These are phyloP conservation scores for Pichia phayaonensis DNA, from an alignment of 805 yeast genomes.

Conservation along the genomic window DNA sequence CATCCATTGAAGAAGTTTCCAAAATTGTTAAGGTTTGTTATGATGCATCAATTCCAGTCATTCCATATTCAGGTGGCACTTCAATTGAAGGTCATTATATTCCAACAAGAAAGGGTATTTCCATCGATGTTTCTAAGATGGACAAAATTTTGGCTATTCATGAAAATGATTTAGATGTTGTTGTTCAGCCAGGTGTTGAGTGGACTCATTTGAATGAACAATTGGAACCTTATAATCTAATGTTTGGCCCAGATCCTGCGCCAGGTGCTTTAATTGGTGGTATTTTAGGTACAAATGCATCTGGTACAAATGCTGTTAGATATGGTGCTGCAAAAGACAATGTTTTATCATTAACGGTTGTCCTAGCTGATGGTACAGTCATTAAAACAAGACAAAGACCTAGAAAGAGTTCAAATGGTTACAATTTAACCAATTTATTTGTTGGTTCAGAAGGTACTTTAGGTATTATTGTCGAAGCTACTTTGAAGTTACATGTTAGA, in stretches of 20 bases:
- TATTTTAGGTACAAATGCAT: constrained; percentile 65
- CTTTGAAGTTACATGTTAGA: constrained; percentile 57
- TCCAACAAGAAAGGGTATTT: constrained; percentile 57
- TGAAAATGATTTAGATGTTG: constrained; percentile 59
- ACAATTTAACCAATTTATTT: constrained; percentile 67
- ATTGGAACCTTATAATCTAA: constrained; percentile 39
- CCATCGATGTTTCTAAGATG: constrained; percentile 57
- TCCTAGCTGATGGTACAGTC: constrained; percentile 72
- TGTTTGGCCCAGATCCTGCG: constrained; percentile 73
- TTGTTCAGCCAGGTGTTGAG: constrained; percentile 74
- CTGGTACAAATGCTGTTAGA: constrained; percentile 71
- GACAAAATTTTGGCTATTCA: constrained; percentile 49
- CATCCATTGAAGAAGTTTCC: constrained; percentile 58
- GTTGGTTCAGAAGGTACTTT: constrained; percentile 75
- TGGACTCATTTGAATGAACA: constrained; percentile 63
- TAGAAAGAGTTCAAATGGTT: constrained; percentile 72
- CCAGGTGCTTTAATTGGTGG: constrained; percentile 79
- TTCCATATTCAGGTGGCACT: constrained; percentile 71
- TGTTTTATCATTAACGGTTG: constrained; percentile 60
- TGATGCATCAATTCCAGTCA: constrained; percentile 54
- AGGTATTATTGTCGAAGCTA: constrained; percentile 73
- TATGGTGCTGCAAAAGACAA: constrained; percentile 79
- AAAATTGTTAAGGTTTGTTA: constrained; percentile 56
- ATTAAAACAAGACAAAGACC: constrained; percentile 71
- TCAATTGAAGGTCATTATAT: constrained; percentile 74